Percentiles rank a stretch among this genome's conserved stretches.
Conservation (phyloP, 805 yeast species). For the Candida qinlingensis region DNA sequence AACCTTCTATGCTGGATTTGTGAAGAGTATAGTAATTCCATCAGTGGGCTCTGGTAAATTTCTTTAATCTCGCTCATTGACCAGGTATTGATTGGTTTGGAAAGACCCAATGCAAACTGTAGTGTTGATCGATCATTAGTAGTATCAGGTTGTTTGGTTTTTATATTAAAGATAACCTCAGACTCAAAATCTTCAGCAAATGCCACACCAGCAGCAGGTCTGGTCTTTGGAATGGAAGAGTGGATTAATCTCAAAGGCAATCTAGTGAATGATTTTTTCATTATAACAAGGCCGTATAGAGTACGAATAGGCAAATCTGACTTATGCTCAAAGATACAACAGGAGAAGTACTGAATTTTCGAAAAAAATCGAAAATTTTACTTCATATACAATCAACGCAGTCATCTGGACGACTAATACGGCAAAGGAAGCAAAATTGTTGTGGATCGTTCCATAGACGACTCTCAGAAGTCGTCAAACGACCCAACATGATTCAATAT, state of each 20-base stretch:
- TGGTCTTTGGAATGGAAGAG: not conserved
- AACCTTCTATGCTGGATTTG: slow-evolving; percentile 60
- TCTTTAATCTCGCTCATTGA: slow-evolving; percentile 51
- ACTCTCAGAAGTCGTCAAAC: too few species aligned
- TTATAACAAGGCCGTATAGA: too few species aligned
- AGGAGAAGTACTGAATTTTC: too few species aligned
- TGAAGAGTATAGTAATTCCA: slow-evolving; percentile 54
- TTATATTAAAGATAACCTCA: not conserved
- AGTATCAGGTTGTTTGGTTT: not conserved
- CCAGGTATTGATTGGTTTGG: slow-evolving; percentile 42
- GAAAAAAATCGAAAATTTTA: too few species aligned
- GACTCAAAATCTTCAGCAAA: not conserved
- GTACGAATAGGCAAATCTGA: too few species aligned
- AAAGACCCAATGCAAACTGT: slow-evolving; percentile 27
- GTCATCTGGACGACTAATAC: too few species aligned
- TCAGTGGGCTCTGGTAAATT: slow-evolving; percentile 61
- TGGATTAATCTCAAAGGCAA: slow-evolving; percentile 1
- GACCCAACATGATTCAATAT: too few species aligned
- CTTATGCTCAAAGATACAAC: too few species aligned
- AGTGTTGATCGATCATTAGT: slow-evolving; percentile 12
- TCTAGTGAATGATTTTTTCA: slow-evolving; percentile 1
- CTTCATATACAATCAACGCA: too few species aligned
- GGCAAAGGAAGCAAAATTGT: too few species aligned
- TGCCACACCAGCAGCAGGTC: slow-evolving; percentile 1
- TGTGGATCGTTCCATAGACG: too few species aligned